Conservation (phyloP, 192 early-diverging fungal genomes). For the Coemansia sp. region DNA sequence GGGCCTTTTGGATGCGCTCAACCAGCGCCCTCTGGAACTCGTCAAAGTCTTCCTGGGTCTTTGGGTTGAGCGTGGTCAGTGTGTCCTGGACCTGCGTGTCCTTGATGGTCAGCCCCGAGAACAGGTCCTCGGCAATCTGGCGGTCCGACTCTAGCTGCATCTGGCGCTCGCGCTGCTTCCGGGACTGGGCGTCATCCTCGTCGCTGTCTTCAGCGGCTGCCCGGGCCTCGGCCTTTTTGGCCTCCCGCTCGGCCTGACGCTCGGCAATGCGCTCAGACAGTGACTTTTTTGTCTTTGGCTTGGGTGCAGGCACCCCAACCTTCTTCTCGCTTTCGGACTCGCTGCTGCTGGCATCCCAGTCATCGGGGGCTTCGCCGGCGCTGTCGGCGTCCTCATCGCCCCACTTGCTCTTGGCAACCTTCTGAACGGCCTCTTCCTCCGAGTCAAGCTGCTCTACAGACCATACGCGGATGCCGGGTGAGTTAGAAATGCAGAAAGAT, state of each 20-base stretch:
- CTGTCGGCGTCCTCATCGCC: constrained; percentile 65
- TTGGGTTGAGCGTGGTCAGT: constrained; percentile 54
- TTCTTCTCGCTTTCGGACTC: constrained; percentile 40
- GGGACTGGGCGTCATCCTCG: constrained; percentile 41
- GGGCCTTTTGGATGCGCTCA: constrained; percentile 54
- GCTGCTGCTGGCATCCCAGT: constrained; percentile 60
- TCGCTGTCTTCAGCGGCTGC: constrained; percentile 31
- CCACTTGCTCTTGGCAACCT: constrained; percentile 45
- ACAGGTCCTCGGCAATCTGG: constrained; percentile 60
- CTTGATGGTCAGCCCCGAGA: constrained; percentile 59
- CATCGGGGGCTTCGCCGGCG: constrained; percentile 57
- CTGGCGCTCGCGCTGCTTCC: constrained; percentile 54
- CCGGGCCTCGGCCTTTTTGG: constrained; percentile 50
- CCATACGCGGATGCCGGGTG: background rate
- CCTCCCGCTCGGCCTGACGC: constrained; percentile 44
- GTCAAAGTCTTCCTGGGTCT: constrained; percentile 66
- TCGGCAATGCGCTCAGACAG: constrained; percentile 62
- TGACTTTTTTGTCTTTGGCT: constrained; percentile 51
- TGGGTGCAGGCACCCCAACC: constrained; percentile 13
- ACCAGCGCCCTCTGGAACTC: constrained; percentile 60
- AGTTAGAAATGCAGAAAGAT: background rate
- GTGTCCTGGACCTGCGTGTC: constrained; percentile 21
- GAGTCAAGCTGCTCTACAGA: background rate
- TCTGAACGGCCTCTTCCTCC: constrained; percentile 2
- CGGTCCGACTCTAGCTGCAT: constrained; percentile 62